These are phyloP conservation scores for Trametes gibbosa DNA, from an alignment of 768 basidiomycete genomes.

Conservation along the genomic window DNA sequence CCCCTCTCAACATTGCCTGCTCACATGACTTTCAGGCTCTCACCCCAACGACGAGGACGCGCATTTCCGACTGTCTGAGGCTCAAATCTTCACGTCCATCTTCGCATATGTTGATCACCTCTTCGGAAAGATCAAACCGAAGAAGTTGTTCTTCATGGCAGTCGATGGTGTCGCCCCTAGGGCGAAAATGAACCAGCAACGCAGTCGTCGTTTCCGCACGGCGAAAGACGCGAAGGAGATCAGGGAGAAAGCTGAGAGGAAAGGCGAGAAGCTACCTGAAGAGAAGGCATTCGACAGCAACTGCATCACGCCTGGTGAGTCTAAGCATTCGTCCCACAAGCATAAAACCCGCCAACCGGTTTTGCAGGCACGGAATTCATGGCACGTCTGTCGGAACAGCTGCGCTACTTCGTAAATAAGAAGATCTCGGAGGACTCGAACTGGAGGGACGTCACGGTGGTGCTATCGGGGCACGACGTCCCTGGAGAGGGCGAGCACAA, in stretches of 20 bases:
- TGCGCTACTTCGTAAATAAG: conserved; percentile 96
- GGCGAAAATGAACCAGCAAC: conserved; percentile 99
- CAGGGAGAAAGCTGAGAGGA: conserved; percentile 79
- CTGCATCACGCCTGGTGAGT: conserved; percentile 94
- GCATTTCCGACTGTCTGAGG: conserved; percentile 93
- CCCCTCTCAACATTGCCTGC: neutral
- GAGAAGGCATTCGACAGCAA: conserved; percentile 98
- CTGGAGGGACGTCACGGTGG: conserved; percentile 90
- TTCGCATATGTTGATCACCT: conserved; percentile 97
- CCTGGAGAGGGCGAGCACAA: conserved; percentile 99
- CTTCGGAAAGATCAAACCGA: conserved; percentile 95
- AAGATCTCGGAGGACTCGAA: conserved; percentile 96
- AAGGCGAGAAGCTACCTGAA: conserved; percentile 88
- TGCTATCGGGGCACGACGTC: conserved; percentile 95
- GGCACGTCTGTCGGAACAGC: conserved; percentile 85
- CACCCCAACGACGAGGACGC: conserved; percentile 97
- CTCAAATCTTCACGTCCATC: conserved; percentile 96
- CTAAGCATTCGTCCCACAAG: neutral
- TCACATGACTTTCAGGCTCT: conserved; percentile 50
- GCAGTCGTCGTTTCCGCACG: conserved; percentile 88
- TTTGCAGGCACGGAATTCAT: conserved; percentile 88
- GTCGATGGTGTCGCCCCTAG: conserved; percentile 96
- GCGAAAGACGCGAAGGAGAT: conserved; percentile 90
- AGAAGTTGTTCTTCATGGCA: conserved; percentile 98
- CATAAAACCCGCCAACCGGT: neutral